Conservation (phyloP, 2,329 filamentous ascomycete genomes). For the Fusarium bactridioides region DNA sequence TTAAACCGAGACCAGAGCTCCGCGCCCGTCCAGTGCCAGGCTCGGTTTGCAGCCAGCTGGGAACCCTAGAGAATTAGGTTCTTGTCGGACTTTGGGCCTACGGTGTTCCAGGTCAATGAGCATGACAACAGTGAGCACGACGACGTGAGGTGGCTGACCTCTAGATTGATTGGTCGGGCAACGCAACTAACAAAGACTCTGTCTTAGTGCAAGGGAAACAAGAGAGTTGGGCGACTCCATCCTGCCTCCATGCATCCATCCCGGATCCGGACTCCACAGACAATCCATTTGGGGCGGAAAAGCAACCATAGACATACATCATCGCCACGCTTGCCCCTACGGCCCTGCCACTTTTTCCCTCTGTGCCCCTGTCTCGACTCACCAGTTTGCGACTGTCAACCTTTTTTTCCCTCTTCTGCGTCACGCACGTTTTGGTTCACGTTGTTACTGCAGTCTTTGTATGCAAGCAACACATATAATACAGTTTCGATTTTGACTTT, state of each 20-base stretch:
- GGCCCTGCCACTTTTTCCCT: slow-evolving; percentile 39
- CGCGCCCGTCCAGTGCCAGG: slow-evolving; percentile 22
- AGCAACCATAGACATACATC: slow-evolving; percentile 46
- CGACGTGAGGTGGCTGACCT: slow-evolving; percentile 38
- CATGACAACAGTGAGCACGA: slow-evolving; percentile 30
- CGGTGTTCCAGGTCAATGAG: slow-evolving; percentile 33
- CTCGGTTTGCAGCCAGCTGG: slow-evolving; percentile 25
- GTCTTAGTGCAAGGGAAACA: slow-evolving; percentile 34
- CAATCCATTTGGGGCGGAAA: slow-evolving; percentile 44
- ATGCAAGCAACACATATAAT: neutral
- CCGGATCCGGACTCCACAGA: slow-evolving; percentile 49
- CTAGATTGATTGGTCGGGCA: slow-evolving; percentile 38
- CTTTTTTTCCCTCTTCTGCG: slow-evolving; percentile 16
- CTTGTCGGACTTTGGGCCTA: slow-evolving; percentile 19
- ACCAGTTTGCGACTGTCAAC: slow-evolving; percentile 30
- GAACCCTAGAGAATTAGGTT: slow-evolving; percentile 29
- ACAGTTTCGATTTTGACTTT: slow-evolving; percentile 19
- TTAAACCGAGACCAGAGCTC: slow-evolving; percentile 15
- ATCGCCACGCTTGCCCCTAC: slow-evolving; percentile 45
- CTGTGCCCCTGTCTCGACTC: slow-evolving; percentile 38
- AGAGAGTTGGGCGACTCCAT: slow-evolving; percentile 38
- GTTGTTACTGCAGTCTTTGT: neutral
- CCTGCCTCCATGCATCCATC: slow-evolving; percentile 40
- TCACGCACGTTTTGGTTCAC: slow-evolving; percentile 20
- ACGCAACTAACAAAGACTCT: slow-evolving; percentile 40